A percentile compares a stretch with the other conserved stretches of the same genome.
Conservation (phyloP, 306 rosid species). For the Pterocarpus macrocarpus region DNA sequence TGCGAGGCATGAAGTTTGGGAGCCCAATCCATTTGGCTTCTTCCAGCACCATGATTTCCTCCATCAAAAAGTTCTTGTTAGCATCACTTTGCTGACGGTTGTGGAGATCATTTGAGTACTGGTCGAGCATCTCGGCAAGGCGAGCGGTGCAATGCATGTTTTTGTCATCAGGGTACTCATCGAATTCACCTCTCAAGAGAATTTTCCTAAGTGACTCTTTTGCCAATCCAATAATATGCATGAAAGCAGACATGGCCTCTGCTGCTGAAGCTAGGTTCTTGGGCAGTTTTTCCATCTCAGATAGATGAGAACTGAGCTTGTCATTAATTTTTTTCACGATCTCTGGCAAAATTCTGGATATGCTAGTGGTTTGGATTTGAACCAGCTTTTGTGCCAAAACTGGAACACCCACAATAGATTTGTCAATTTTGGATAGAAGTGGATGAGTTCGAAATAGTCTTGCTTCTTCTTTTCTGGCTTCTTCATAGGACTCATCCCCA, state of each 20-base stretch:
- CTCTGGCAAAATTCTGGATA: slow-evolving; percentile 46
- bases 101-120: neutral
- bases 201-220: slow-evolving; percentile 50
- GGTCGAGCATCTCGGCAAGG: slow-evolving; percentile 9
- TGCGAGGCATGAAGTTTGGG: slow-evolving; percentile 50
- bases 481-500: slow-evolving; percentile 54
- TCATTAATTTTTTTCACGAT: slow-evolving; percentile 50
- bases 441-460: slow-evolving; percentile 46
- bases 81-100: neutral
- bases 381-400: slow-evolving; percentile 51
- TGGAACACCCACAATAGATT: slow-evolving; percentile 57
- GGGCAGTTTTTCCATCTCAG: slow-evolving; percentile 42
- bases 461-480: slow-evolving; percentile 53
- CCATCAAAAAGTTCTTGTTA: neutral
- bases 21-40: slow-evolving; percentile 27
- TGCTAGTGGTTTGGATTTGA: slow-evolving; percentile 47
- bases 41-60: slow-evolving; percentile 18
- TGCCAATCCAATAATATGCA: slow-evolving; percentile 48
- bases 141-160: slow-evolving; percentile 42
- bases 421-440: slow-evolving; percentile 52
- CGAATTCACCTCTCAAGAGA: slow-evolving; percentile 41
- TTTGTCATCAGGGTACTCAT: slow-evolving; percentile 32
- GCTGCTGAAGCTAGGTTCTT: slow-evolving; percentile 25
- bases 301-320: slow-evolving; percentile 27
- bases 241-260: slow-evolving; percentile 47